These are phyloP conservation scores for Penicillium sp. DNA, from an alignment of 2,329 filamentous ascomycete species.

Conservation along the genomic window DNA sequence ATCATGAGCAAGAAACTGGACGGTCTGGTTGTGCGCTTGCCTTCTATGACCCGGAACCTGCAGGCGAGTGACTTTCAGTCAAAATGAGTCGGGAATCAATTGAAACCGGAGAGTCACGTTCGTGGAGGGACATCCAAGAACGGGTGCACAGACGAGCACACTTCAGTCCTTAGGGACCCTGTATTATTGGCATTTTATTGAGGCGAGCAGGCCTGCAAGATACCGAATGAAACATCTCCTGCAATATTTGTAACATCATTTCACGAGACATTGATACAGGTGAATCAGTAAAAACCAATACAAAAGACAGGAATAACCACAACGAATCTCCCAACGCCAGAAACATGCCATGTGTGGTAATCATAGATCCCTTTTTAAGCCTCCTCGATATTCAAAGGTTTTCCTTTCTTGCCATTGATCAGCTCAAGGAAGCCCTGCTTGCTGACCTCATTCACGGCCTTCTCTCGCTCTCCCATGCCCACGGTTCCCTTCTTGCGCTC, in stretches of 20 bases:
- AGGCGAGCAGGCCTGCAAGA: conserved; percentile 21
- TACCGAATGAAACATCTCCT: conserved; percentile 31
- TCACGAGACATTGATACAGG: neutral
- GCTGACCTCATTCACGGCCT: conserved; percentile 92
- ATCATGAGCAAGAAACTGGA: conserved; percentile 88
- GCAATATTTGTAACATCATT: conserved; percentile 22
- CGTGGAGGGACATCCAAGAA: conserved; percentile 7
- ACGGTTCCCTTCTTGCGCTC: conserved; percentile 71
- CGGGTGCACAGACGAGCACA: neutral
- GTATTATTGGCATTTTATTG: conserved; percentile 33
- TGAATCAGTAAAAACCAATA: conserved; percentile 21
- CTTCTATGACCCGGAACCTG: conserved; percentile 92
- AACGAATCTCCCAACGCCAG: conserved; percentile 34
- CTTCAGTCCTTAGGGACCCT: conserved; percentile 21
- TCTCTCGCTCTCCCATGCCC: conserved; percentile 76
- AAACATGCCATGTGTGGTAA: conserved; percentile 33
- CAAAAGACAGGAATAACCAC: conserved; percentile 16
- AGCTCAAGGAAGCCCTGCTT: conserved; percentile 95
- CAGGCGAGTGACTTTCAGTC: conserved; percentile 86
- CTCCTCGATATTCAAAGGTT: conserved; percentile 48
- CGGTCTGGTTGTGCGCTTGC: conserved; percentile 80
- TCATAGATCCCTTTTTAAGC: conserved; percentile 35
- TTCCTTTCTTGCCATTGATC: conserved; percentile 65
- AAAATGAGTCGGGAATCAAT: conserved; percentile 36
- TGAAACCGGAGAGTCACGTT: conserved; percentile 4